phyloP scores from a whole-genome alignment of 2,329 filamentous ascomycete species.

The Trichoderma aggressivum region DNA sequence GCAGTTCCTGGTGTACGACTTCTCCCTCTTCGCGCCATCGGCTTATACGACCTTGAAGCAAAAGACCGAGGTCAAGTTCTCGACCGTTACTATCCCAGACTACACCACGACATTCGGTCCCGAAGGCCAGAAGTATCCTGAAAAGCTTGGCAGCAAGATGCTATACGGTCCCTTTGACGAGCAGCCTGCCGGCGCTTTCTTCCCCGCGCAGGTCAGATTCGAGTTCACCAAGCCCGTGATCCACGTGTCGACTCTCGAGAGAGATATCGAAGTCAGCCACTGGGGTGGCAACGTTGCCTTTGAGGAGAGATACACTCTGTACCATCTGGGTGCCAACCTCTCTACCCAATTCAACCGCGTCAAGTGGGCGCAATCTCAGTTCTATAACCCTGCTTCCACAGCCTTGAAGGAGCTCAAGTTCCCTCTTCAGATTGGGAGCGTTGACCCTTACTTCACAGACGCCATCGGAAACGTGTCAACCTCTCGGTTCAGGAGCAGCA shows the following conservation, averaged over 20 bases:
- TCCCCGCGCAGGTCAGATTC: conserved; percentile 78
- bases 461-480: conserved; percentile 97
- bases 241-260: conserved; percentile 74
- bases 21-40: conserved; percentile 80
- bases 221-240: conserved; percentile 92
- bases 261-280: conserved; percentile 92
- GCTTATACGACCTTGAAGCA: conserved; percentile 86
- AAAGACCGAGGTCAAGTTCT: conserved; percentile 94
- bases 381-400: conserved; percentile 71
- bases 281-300: conserved; percentile 97
- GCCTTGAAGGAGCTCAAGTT: conserved; percentile 81
- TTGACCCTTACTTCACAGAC: conserved; percentile 91
- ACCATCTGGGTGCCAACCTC: conserved; percentile 80
- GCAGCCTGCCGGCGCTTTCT: conserved; percentile 70
- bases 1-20: conserved; percentile 82
- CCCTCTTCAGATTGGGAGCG: conserved; percentile 73
- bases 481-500: conserved; percentile 75
- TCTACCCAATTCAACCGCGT: conserved; percentile 70
- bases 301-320: conserved; percentile 88
- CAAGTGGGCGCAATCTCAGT: conserved; percentile 68
- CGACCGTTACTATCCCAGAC: conserved; percentile 73
- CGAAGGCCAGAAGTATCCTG: conserved; percentile 63
- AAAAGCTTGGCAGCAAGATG: conserved; percentile 80
- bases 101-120: conserved; percentile 69
- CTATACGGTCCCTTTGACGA: conserved; percentile 88